Evolutionary conservation across 108 stramenopile genomes (phyloP), one percentile per base, ranked within the genome.

Genomic region (Hondaea fermentalgiana): DNA sequence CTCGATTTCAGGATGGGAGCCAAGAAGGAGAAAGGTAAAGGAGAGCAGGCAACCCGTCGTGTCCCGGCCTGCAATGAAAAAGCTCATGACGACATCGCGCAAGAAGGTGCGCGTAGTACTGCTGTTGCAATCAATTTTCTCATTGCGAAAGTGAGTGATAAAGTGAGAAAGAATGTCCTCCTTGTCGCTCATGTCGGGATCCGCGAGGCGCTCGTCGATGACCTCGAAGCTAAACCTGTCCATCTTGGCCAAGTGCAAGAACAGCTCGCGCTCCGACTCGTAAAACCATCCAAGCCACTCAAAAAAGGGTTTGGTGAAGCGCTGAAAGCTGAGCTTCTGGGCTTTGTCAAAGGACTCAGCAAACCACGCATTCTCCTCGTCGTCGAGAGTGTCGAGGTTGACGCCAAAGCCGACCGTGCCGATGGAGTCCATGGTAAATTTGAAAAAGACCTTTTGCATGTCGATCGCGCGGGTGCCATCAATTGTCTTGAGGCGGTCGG

Each of bases 61-160:
- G 87, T 95, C 95, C 1, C 95, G 55, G 17, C 95, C 95, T 55
- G 93, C 95, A 53, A 95, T 87, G 29, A 94, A 19, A 58, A 94
- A 89, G 59, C 90, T 93, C 90, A 95, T 90, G 10, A 95, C 87
- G 3, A 95, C 60, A 60, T 94, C 92, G n/a, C 93, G 90, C 28
- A 94, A 87, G 71, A 90, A 91, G 42, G 72, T 72, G 87, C 92
- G 88, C 16, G 90, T 45, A 21, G 87, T 4, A 0, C 10, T 69
- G 64, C 42, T 69, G 14, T 42, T 28, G 42, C 64, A 42, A 17
- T 42, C 35, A 2, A 69, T 42, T 10, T 69, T 69, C 23, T 88
- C 44, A 12, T 87, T 28, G 35, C 57, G 60, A 28, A 87, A 60
- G 58, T 19, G 57, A 42, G 59, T 87, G 57, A 92, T 42, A 72